Evolutionary conservation across 257 asterid species (phyloP).

Genomic region (Cruciata laevipes): DNA sequence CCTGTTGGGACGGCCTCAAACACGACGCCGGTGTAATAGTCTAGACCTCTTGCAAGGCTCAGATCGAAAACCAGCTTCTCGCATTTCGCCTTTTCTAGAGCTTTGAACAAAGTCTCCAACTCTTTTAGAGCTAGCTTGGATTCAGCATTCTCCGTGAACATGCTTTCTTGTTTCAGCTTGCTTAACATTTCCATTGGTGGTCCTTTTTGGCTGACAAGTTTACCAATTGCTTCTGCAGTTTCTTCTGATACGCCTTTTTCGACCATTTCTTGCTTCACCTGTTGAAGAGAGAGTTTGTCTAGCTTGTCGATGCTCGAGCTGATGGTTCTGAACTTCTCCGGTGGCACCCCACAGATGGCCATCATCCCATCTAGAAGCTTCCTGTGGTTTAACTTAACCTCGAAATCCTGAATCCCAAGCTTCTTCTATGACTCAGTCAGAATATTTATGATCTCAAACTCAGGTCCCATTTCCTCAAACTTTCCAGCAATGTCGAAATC

Average conservation of each 20-base stretch:
- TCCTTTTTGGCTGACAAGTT: constrained; percentile 71
- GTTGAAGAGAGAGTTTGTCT: constrained; percentile 89
- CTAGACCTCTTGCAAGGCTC: constrained; percentile 98
- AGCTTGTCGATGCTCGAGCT: constrained; percentile 95
- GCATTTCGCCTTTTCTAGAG: constrained; percentile 62
- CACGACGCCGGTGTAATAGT: constrained; percentile 93
- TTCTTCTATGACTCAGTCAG: constrained; percentile 80
- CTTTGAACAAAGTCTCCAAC: constrained; percentile 68
- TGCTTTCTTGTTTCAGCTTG: constrained; percentile 53
- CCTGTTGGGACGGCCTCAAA: constrained; percentile 90
- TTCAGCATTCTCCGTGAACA: constrained; percentile 54
- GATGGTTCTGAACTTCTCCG: constrained; percentile 69
- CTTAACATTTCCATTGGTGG: constrained; percentile 66
- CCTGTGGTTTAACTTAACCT: constrained; percentile 89
- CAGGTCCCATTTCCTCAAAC: constrained; percentile 89
- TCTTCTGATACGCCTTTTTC: constrained; percentile 84
- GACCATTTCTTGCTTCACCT: constrained; percentile 89
- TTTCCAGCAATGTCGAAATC: constrained; percentile 95
- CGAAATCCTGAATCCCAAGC: constrained; percentile 81
- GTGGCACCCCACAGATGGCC: constrained; percentile 90
- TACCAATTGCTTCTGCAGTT: constrained; percentile 67
- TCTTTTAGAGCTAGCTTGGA: constrained; percentile 65
- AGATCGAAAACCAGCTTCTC: constrained; percentile 73
- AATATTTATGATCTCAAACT: constrained; percentile 77
- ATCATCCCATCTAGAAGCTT: constrained; percentile 86